Base-by-base conservation (phyloP, 805 yeast species). In the Pichia insulana region DNA sequence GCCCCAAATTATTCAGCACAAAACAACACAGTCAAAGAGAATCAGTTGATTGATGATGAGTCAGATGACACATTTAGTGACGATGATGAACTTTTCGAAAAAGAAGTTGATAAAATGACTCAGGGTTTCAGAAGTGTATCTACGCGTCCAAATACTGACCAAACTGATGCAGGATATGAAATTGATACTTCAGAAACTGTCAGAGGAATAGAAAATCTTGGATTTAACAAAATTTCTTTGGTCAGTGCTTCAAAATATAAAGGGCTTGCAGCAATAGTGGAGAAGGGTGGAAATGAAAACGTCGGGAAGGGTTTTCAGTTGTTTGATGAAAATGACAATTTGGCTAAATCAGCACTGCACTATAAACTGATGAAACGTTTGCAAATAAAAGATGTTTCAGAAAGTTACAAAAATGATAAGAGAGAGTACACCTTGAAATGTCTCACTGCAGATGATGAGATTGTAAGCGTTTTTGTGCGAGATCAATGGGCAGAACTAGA, bases 401-500 rank as follows among this genome's bases (percentile, higher is more conserved):
- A 54, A 13, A 57, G 59, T 12, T 48, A 51, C 0, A 74, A 60
- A 48, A 63, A 61, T 17, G 45, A 52, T 2, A 68, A 62, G 10
- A 60, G 62, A 15, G 88, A 82, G 51, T 63, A 71, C 20, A 68
- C 81, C 5, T 42, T 83, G n/a, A 67, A 70, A 5, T 84, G 81
- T 25, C 48, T 60, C 3, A 71, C 73, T 48, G 56, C 55, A 0
- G 49, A 62, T 3, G 67, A 62, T 0, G 36, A 44, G 0, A 41
- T 36, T 2, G 55, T 59, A 3, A 74, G 71, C 30, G 54, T 83
- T 0, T 62, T 80, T 2, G 65, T 83, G 0, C 58, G 90, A 41
- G 86, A 78, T 31, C 78, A 78, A 22, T 80, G 84, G 73, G 63
- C 70, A 1, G 65, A 67, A 7, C 57, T 83, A 5, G 70, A 70